Base-by-base conservation (phyloP, 2,329 filamentous ascomycete genomes). In the Neospermospora avenae region DNA sequence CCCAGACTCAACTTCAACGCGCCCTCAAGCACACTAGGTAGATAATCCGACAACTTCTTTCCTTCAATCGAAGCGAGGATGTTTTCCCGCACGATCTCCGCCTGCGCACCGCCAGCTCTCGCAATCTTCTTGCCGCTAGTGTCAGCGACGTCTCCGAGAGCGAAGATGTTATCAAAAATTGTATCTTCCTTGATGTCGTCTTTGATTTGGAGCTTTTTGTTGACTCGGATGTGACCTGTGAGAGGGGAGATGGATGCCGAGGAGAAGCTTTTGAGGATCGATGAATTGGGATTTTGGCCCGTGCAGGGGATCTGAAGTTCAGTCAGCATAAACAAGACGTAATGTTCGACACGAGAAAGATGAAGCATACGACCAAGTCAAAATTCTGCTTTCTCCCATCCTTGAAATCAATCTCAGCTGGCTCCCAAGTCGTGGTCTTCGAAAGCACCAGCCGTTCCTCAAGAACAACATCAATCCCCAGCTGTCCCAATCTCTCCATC, bases 61-160 rank as follows among this genome's bases (percentile, higher is more conserved):
- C 1, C 71, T 70, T 72, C 62, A 18, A 81, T 78, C 6, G 75
- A 58, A 0, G 72, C 67, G 11, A 80, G 53, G 42, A 83, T 78
- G 56, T 83, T 83, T 6, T 73, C 66, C 0, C 71, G 70, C 0
- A 79, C 80, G 2, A 78, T 65, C 16, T 75, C 72, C 0, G 76
- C 77, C 60, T 83, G 81, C 14, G 75, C 64, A 16, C 72, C 67
- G 0, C 74, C 78, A 1, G 80, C 75, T 37, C 79, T 73, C 2
- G 75, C 80, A 66, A 79, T 79, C 28, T 72, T 75, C 11, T 71
- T 70, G 0, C 70, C 70, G 1, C 73, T 72, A n/a, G 75, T 75
- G 11, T 78, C 76, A 13, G 80, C 77, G 22, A 84, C 77, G 65
- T 84, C 81, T 6, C 81, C 82, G 0, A 79, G 69, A 0, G 80